These are phyloP conservation scores for Chlorella variabilis DNA, from an alignment of 163 green algal genomes.

Conservation along the genomic window DNA sequence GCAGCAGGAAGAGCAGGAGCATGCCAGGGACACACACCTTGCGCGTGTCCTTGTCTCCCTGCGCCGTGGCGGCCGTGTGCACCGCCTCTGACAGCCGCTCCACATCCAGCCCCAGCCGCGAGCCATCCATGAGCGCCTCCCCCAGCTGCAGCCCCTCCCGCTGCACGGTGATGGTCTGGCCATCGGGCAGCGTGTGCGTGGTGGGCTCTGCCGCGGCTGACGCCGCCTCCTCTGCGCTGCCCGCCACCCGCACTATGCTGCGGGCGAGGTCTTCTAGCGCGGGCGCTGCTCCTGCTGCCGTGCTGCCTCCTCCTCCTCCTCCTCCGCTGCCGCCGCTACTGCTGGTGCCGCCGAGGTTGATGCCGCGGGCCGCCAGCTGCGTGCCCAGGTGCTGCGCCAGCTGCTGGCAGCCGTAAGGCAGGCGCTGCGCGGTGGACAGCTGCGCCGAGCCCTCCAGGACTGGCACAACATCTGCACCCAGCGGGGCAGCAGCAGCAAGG, in stretches of 20 bases:
- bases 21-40: conserved; percentile 39
- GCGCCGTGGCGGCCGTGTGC: conserved; percentile 28
- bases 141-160: conserved; percentile 51
- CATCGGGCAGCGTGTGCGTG: conserved; percentile 80
- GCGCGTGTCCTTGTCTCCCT: conserved; percentile 47
- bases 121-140: conserved; percentile 74
- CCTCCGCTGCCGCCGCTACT: conserved; percentile 34
- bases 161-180: conserved; percentile 62
- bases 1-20: no score
- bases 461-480: conserved; percentile 52
- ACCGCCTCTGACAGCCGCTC: conserved; percentile 41
- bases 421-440: conserved; percentile 44
- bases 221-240: conserved; percentile 1
- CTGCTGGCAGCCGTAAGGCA: conserved; percentile 66
- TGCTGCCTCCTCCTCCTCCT: not conserved
- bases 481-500: not conserved
- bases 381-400: conserved; percentile 55
- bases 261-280: conserved; percentile 1
- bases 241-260: conserved; percentile 17
- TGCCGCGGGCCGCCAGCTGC: conserved; percentile 41
- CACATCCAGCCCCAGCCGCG: conserved; percentile 49
- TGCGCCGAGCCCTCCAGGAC: conserved; percentile 70
- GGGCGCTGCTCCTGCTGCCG: not conserved
- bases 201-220: conserved; percentile 12
- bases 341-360: conserved; percentile 7